Evolutionary conservation across 75 land plant genomes (phyloP), one percentile per base, ranked within the genome.

Genomic region (Gnetum montanum): DNA sequence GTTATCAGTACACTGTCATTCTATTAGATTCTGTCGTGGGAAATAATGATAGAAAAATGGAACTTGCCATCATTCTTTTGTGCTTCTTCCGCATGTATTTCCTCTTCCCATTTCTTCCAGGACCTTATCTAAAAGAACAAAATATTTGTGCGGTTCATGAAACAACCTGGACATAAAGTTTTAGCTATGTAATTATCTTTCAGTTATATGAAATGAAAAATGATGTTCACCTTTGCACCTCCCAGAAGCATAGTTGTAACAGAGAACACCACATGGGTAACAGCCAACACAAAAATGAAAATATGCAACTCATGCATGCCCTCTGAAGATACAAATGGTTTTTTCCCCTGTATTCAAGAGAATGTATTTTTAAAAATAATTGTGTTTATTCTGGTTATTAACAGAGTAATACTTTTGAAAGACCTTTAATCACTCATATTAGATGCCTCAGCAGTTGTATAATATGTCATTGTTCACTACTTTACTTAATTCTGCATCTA

Each of bases 241-340:
- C 88, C 96, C 37, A 90, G 69, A 35, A 77, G 8, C 70, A 90
- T 53, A 8, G 87, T 90, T 22, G 80, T 47, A 47, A 67, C 77
- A 63, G 76, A 69, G 49, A 78, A 90, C 1, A 75, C 62, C 58
- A 91, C 95, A 58, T 91, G 97, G 15, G 78, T 84, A 49, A 81
- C 62, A 27, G 95, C 95, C 53, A 91, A 49, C 22, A 84, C 78
- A 56, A 91, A 88, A 47, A 90, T 80, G 58, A 90, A 88, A 24
- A 91, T 91, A 50, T 91, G 97, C 23, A 91, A 73, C 67, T 91
- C 75, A 66, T 91, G 83, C 33, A 88, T 19, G 30, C 86, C 86
- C 58, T 80, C 75, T 34, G 37, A 2, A n/a, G 90, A 75, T 8
- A 91, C 35, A 38, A 91, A 59, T 31, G 87, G 85, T 6, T 70